Conservation (phyloP, 768 basidiomycete species). For the Tulasnella sp. region DNA sequence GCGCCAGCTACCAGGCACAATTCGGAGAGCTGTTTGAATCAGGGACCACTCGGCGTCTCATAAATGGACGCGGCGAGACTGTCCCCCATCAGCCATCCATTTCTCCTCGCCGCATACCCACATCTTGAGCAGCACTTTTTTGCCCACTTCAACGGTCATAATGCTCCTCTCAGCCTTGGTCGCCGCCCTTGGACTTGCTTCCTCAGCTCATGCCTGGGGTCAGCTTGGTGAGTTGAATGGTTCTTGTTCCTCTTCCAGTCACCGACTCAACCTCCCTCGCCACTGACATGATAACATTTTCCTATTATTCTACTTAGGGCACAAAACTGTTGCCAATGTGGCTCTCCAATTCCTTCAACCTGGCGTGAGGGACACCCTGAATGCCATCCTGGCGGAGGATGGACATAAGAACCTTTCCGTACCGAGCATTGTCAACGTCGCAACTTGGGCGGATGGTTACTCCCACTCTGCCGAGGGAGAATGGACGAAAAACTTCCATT, state of each 20-base stretch:
- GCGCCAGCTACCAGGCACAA: too few relatives aligned
- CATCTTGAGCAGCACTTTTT: background rate
- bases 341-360: too few relatives aligned
- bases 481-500: conserved; percentile 2
- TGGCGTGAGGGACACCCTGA: background rate
- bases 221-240: background rate
- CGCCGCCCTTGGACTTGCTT: background rate
- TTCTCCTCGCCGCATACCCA: background rate
- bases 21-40: too few relatives aligned
- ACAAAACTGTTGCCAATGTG: too few relatives aligned
- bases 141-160: background rate
- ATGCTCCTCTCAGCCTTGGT: background rate
- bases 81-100: too few relatives aligned
- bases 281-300: background rate
- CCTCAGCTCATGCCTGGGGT: background rate
- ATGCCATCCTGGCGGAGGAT: background rate
- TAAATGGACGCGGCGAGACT: too few relatives aligned
- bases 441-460: conserved; percentile 21
- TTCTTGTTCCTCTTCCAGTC: background rate
- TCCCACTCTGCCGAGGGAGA: background rate
- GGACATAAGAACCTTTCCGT: background rate
- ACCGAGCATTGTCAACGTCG: background rate
- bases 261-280: background rate
- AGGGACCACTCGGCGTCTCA: too few relatives aligned
- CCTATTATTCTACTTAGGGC: background rate